Percentiles rank a stretch among this genome's conserved stretches.
Evolutionary conservation across 495 filamentous ascomycete genomes (phyloP).

Genomic region (Paragyromitra xinjiangensis): DNA sequence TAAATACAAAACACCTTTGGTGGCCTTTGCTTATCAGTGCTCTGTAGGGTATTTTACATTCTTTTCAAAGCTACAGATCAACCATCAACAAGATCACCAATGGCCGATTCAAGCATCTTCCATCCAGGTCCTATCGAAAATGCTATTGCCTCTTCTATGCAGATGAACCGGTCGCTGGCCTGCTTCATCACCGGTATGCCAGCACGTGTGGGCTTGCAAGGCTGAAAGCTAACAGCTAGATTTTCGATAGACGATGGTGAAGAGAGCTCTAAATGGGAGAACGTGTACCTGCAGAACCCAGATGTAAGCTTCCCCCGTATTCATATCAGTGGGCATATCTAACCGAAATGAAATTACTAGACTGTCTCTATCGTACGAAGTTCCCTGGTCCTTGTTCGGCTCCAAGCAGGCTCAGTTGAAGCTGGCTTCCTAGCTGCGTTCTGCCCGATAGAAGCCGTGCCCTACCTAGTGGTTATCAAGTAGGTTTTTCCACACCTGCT

Average conservation of each 20-base stretch:
- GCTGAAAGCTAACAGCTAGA: slow-evolving; percentile 40
- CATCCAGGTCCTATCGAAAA: slow-evolving; percentile 79
- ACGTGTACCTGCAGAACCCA: slow-evolving; percentile 71
- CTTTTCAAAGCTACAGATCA: neutral
- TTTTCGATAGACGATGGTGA: slow-evolving; percentile 67
- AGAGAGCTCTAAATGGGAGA: slow-evolving; percentile 78
- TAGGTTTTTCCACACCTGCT: slow-evolving; percentile 57
- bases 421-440: slow-evolving; percentile 81
- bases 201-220: slow-evolving; percentile 34
- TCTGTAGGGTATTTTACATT: neutral
- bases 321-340: neutral
- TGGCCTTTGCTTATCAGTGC: neutral
- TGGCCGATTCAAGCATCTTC: slow-evolving; percentile 67
- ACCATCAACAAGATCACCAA: slow-evolving; percentile 4
- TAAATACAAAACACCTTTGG: neutral
- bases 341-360: slow-evolving; percentile 6
- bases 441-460: slow-evolving; percentile 76
- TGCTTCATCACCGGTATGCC: slow-evolving; percentile 74
- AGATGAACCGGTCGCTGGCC: slow-evolving; percentile 69
- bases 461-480: slow-evolving; percentile 80
- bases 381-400: slow-evolving; percentile 72
- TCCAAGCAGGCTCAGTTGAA: slow-evolving; percentile 76
- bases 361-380: slow-evolving; percentile 61
- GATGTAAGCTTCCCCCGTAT: slow-evolving; percentile 61
- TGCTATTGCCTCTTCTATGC: slow-evolving; percentile 78